A percentile compares a stretch with the other conserved stretches of the same genome.
These are phyloP conservation scores for Camellia granthamiana DNA, from an alignment of 148 eudicot species.

Conservation along the genomic window DNA sequence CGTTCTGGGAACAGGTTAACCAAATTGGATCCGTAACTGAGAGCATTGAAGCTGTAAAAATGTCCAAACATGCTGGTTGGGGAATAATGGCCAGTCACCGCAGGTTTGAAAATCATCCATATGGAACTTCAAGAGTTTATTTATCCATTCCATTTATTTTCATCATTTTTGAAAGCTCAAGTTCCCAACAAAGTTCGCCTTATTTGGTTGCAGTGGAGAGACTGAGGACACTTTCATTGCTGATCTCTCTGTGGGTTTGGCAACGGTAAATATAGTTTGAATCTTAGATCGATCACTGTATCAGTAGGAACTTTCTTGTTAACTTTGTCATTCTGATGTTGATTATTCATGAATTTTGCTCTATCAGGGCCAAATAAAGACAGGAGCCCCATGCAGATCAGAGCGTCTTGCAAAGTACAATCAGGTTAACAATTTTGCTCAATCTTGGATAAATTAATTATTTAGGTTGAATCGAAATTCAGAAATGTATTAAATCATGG, in stretches of 20 bases:
- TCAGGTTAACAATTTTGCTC: slow-evolving; percentile 18
- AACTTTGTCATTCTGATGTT: neutral
- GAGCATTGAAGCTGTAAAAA: slow-evolving; percentile 94
- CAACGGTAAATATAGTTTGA: slow-evolving; percentile 59
- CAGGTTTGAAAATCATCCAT: slow-evolving; percentile 36
- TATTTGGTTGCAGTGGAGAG: slow-evolving; percentile 66
- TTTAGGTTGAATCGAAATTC: neutral
- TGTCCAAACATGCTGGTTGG: slow-evolving; percentile 97
- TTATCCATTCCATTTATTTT: neutral
- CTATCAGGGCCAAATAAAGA: slow-evolving; percentile 33
- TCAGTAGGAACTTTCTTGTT: neutral
- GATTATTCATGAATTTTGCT: slow-evolving; percentile 2
- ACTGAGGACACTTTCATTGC: slow-evolving; percentile 99
- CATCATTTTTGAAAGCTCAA: neutral
- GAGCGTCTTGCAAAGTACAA: slow-evolving; percentile 39
- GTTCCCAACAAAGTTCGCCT: neutral
- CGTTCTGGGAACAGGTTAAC: slow-evolving; percentile 55
- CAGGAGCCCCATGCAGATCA: slow-evolving; percentile 33
- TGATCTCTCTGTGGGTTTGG: slow-evolving; percentile 92
- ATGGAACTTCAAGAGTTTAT: neutral
- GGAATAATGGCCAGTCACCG: slow-evolving; percentile 99
- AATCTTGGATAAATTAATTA: too few relatives aligned
- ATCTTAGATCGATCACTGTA: neutral
- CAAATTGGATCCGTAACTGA: slow-evolving; percentile 97
- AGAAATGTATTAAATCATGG: neutral